A percentile compares a stretch with the other conserved stretches of the same genome.
These are phyloP conservation scores for Lachnellula cervina DNA, from an alignment of 2,329 filamentous ascomycete genomes.

Conservation along the genomic window DNA sequence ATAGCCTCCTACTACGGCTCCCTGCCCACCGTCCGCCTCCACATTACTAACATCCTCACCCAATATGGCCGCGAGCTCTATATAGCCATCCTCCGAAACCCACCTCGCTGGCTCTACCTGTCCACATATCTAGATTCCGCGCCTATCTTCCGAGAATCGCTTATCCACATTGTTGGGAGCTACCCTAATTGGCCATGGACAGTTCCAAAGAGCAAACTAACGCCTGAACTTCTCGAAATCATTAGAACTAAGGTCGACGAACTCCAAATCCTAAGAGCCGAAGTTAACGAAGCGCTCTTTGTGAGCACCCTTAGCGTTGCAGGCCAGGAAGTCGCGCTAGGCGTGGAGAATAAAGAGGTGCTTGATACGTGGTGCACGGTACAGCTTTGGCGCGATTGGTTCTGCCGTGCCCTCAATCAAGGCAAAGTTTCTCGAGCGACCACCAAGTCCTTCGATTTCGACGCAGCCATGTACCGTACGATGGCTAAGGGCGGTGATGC, in stretches of 20 bases:
- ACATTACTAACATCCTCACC: slow-evolving; percentile 11
- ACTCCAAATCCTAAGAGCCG: slow-evolving; percentile 5
- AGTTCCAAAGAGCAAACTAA: not conserved
- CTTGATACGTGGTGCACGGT: slow-evolving; percentile 16
- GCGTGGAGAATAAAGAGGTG: slow-evolving; percentile 19
- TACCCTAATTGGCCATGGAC: slow-evolving; percentile 16
- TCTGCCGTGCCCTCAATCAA: slow-evolving; percentile 3
- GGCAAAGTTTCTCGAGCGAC: not conserved
- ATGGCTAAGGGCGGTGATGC: slow-evolving; percentile 19
- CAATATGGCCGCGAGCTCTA: slow-evolving; percentile 15
- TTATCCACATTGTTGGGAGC: slow-evolving; percentile 24
- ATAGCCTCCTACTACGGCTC: slow-evolving; percentile 9
- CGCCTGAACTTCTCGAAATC: not conserved
- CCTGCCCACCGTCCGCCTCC: slow-evolving; percentile 4
- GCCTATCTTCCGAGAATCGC: slow-evolving; percentile 22
- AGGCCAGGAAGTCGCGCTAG: slow-evolving; percentile 1
- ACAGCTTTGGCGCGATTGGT: slow-evolving; percentile 26
- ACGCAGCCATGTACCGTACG: slow-evolving; percentile 15
- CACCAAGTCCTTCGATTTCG: not conserved
- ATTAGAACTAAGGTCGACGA: slow-evolving; percentile 14
- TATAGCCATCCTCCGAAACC: slow-evolving; percentile 13
- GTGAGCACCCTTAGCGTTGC: slow-evolving; percentile 7
- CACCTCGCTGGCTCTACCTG: slow-evolving; percentile 19
- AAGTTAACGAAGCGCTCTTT: slow-evolving; percentile 13
- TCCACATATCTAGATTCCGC: slow-evolving; percentile 12